A percentile compares a stretch with the other conserved stretches of the same genome.
Conservation (phyloP, 2,329 filamentous ascomycete species). For the Fusarium camptoceras region DNA sequence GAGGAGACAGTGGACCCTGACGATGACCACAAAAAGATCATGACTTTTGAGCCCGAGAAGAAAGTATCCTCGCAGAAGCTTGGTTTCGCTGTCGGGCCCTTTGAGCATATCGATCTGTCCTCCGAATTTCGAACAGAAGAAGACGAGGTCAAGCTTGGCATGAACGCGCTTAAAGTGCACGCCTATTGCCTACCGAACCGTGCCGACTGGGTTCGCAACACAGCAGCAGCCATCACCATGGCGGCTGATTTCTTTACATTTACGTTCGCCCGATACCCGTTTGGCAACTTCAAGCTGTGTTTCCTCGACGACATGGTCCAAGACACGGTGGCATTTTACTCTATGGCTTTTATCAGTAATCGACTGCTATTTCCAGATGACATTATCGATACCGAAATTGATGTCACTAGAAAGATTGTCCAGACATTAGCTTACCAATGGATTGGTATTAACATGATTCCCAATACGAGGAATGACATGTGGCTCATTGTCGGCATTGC, state of each 20-base stretch:
- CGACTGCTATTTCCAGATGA: conserved; percentile 86
- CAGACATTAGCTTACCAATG: conserved; percentile 91
- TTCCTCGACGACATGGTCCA: conserved; percentile 90
- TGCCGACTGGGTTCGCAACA: conserved; percentile 84
- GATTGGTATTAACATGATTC: conserved; percentile 92
- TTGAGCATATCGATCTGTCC: conserved; percentile 88
- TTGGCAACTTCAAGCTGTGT: conserved; percentile 89
- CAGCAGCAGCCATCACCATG: conserved; percentile 84
- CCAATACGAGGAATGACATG: conserved; percentile 81
- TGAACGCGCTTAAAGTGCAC: conserved; percentile 88
- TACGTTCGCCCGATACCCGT: conserved; percentile 90
- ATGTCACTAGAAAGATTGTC: conserved; percentile 82
- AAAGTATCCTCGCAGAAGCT: conserved; percentile 88
- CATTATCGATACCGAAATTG: conserved; percentile 86
- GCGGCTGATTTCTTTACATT: conserved; percentile 93
- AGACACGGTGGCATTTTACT: conserved; percentile 82
- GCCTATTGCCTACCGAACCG: conserved; percentile 91
- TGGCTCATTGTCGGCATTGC: conserved; percentile 93
- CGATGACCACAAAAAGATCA: conserved; percentile 86
- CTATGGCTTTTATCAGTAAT: conserved; percentile 87
- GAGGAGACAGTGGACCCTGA: conserved; percentile 83
- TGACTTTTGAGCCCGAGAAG: conserved; percentile 82
- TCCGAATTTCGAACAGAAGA: conserved; percentile 90
- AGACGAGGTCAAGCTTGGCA: conserved; percentile 89
- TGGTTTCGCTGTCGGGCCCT: conserved; percentile 93